Evolutionary conservation across 768 basidiomycete genomes (phyloP), one percentile per base, ranked within the genome.

Genomic region (Boletus speciosus): DNA sequence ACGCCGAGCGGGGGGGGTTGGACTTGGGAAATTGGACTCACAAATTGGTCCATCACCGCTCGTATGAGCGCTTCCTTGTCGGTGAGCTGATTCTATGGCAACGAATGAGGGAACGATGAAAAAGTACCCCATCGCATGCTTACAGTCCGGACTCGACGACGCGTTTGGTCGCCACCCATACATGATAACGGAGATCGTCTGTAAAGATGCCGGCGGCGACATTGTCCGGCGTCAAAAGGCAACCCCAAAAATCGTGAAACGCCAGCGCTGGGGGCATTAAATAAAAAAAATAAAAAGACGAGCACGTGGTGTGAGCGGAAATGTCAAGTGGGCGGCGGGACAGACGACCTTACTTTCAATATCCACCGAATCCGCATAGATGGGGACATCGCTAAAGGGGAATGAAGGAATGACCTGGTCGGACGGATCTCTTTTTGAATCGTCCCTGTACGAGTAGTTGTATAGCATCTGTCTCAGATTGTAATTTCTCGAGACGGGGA

Each of bases 361-460:
- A 58, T 81, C 66, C 14, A 76, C 59, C 6, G 77, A 78, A 51
- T 78, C 69, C 7, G 73, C 76, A 23, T 59, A 71, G 15, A 69
- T 44, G 43, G 59, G 61, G 15, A 60, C 62, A 12, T 69, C 61
- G 46, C 39, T 57, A 62, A 67, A 71, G 0, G 68, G 69, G 48
- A 69, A 63, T 14, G 61, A 59, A 53, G 69, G 69, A 34, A 79
- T 60, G 53, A 80, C 65, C 6, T 57, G 58, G 56, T 59, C 56
- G 25, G 67, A 61, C 43, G 49, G 21, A 48, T 55, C 34, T 15
- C 34, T 21, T 4, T 36, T 35, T n/a, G 37, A 34, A 29, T 46
- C 38, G 51, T 14, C 46, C 11, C 31, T 32, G 10, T 45, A 25
- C 6, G 57, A 32, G 41, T 64, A 60, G 45, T 66, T 67, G 52